Evolutionary conservation across 1,139 yeast species (phyloP), one percentile per base, ranked within the genome.

Genomic region (Yarrowia galli): DNA sequence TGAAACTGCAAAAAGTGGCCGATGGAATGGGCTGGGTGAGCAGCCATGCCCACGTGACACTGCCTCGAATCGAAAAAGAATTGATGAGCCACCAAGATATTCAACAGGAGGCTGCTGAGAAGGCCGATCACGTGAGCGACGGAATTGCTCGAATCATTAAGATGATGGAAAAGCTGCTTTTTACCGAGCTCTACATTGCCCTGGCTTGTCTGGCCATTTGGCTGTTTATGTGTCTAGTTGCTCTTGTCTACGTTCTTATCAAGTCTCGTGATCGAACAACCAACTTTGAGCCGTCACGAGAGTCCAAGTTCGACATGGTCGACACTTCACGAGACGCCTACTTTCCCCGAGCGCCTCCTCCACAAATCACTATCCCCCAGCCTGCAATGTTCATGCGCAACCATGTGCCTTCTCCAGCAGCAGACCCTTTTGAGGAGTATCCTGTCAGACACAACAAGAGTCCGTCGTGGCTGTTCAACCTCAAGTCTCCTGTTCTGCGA

Each of bases 1-100:
- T 88, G 68, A 95, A 93, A 74, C 76, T 93, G 8, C 81, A 82
- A 4, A 82, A 83, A 42, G 79, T 92, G 0, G 90, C 90, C 71
- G 75, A 82, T 28, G 98, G 97, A 0, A 77, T 93, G 67, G 83
- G 87, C 0, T 95, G 98, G 98, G 79, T 93, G 2, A 83, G 89
- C 72, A 80, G 87, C 42, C 82, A 90, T 71, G 83, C 93, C 2
- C 80, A 85, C 18, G 79, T 93, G 1, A 71, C 79, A 0, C 75
- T 93, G 0, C 97, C 98, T 0, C 73, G 81, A 42, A 76, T 86
- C 20, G 28, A 43, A 5, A 43, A 58, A 12, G 42, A 58, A 9
- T 15, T 43, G 8, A 6, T 58, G 16, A 42, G 51, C 12, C 20
- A 13, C 5, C 15, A 20, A 7, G 42, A 43, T 5, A 43, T 58